These are phyloP conservation scores for Gracilaria caudata DNA, from an alignment of 23 red algal species.

Conservation along the genomic window DNA sequence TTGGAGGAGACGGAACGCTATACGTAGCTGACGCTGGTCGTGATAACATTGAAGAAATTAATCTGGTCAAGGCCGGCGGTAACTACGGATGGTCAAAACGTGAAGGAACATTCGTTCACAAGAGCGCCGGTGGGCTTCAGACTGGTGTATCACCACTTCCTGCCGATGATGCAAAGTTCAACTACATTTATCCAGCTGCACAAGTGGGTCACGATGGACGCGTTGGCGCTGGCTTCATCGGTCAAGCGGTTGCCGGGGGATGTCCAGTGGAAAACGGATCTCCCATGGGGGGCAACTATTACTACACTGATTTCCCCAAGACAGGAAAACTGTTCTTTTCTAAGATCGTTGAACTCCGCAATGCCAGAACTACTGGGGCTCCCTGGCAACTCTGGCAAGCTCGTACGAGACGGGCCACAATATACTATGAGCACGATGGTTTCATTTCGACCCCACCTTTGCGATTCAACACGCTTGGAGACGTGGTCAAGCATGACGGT, in stretches of 20 bases:
- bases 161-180: constrained; percentile 2
- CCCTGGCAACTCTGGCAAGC: constrained; percentile 39
- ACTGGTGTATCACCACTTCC: constrained; percentile 35
- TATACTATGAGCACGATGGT: constrained; percentile 23
- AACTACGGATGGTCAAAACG: constrained; percentile 58
- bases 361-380: constrained; percentile 15
- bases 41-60: constrained; percentile 66
- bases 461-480: constrained; percentile 40
- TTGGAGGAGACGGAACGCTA: constrained; percentile 37
- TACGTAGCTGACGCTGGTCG: constrained; percentile 62
- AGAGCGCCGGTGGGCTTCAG: constrained; percentile 23
- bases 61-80: constrained; percentile 4
- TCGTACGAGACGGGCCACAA: constrained; percentile 21
- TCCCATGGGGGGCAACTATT: constrained; percentile 57
- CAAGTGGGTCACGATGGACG: constrained; percentile 52
- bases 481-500: constrained; percentile 35
- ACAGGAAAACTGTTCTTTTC: constrained; percentile 60
- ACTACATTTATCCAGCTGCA: constrained; percentile 42
- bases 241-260: constrained; percentile 61
- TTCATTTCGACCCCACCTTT: background rate
- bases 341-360: constrained; percentile 12
- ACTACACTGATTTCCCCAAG: constrained; percentile 55
- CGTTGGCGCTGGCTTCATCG: constrained; percentile 38
- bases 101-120: constrained; percentile 61
- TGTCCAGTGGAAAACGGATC: constrained; percentile 58